Evolutionary conservation across 345 rosid genomes (phyloP), one percentile per base, ranked within the genome.

Genomic region (Streptanthus diversifolius): DNA sequence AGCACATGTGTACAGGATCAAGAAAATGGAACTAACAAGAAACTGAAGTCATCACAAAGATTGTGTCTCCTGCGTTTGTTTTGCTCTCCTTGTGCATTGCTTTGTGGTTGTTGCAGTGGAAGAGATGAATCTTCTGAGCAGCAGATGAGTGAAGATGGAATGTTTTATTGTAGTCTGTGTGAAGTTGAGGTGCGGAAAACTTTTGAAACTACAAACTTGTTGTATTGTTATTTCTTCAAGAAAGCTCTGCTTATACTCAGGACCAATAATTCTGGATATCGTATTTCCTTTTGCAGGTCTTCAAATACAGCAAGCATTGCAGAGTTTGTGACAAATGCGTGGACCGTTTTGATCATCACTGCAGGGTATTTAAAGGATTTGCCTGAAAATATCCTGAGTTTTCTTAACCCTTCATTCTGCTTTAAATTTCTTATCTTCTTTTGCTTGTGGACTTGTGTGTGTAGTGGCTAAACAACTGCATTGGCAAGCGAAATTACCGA

Each of bases 251-350:
- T 9, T 30, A 30, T 43, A 4, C 44, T 33, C 39, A 24, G 8
- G 32, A 33, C 29, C 35, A 62, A 40, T 8, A 5, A 13, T 52
- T 36, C 24, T 56, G 51, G 17, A n/a, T 49, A 1, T n/a, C 64
- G 61, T 27, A 4, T 74, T 29, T 68, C 3, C 27, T 78, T 29
- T 66, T 72, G 32, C 84, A 95, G 97, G 99, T 95, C 66, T 90
- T 85, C 83, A 95, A 87, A 79, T 88, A 91, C 81, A 95, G 98
- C 87, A 95, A 95, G 82, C 99, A 91, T 78, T 95, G 99, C 62
- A 83, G 99, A 81, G 97, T 95, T 47, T 91, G 98, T 48, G 98
- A 95, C 83, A 95, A 95, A 82, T 91, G 98, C 55, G 98, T 95
- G 4, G 87, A 95, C 72, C 81, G 79, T 45, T 95, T 91, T 55